phyloP scores from a whole-genome alignment of 345 rosid genomes.

The Linum tenue region DNA sequence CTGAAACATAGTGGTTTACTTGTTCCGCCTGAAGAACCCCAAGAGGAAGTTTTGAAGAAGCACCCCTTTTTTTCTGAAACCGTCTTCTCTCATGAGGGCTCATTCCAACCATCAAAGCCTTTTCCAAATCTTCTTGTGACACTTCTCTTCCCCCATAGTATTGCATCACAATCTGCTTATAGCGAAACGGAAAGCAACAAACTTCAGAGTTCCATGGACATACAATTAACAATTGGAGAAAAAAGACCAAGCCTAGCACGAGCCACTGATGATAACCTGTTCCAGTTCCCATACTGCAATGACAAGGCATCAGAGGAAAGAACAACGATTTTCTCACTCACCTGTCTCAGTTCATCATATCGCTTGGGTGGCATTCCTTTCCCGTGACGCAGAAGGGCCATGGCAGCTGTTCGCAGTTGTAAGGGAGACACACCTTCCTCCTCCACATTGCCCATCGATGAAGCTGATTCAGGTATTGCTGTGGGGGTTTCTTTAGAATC shows the following conservation, averaged over 20 bases:
- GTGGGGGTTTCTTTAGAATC: constrained; percentile 38
- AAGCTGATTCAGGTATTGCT: constrained; percentile 30
- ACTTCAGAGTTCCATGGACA: background rate
- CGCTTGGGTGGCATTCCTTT: constrained; percentile 72
- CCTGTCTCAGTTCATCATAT: constrained; percentile 65
- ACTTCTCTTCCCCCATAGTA: constrained; percentile 90
- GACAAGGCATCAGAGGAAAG: background rate
- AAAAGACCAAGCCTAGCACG: background rate
- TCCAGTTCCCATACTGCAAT: too few relatives aligned
- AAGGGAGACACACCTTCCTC: constrained; percentile 85
- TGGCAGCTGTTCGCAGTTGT: constrained; percentile 81
- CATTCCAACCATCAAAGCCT: constrained; percentile 78
- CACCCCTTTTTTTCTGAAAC: constrained; percentile 54
- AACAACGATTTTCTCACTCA: constrained; percentile 14
- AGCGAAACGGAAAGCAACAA: constrained; percentile 4
- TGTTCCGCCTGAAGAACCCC: constrained; percentile 14
- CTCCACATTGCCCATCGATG: constrained; percentile 27
- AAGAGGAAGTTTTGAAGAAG: constrained; percentile 29
- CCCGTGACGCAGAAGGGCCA: constrained; percentile 93
- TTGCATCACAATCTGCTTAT: constrained; percentile 47
- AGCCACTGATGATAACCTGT: too few relatives aligned
- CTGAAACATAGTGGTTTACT: background rate
- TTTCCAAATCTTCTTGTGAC: constrained; percentile 71
- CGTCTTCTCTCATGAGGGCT: constrained; percentile 80
- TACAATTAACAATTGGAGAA: background rate